Conservation (phyloP, 78 protist genomes). For the Diacronema lutheri region DNA sequence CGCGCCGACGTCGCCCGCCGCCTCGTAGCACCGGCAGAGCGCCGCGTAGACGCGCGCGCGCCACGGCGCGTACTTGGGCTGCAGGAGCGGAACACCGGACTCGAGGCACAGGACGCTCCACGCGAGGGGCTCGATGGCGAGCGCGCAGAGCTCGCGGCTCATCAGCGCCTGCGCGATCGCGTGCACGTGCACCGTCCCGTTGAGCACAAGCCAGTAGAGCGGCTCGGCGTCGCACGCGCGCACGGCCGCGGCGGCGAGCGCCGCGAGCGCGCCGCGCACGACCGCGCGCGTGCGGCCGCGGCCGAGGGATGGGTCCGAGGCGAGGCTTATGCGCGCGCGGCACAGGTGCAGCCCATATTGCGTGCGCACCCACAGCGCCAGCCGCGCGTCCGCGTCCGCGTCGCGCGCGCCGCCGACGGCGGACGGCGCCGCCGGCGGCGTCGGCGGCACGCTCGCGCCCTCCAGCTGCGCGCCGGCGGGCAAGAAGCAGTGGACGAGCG, state of each 20-base stretch:
- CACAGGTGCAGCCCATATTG: background rate
- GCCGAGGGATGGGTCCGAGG: background rate
- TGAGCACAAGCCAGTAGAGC: background rate
- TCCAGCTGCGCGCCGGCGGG: background rate
- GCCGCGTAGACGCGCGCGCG: background rate
- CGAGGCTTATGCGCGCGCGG: background rate
- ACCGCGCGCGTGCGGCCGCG: background rate
- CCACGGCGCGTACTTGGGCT: background rate
- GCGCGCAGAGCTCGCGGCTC: background rate
- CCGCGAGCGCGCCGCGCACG: background rate
- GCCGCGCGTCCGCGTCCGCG: background rate
- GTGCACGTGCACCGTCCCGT: background rate
- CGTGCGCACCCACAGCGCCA: background rate
- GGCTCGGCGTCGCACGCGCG: background rate
- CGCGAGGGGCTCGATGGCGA: background rate
- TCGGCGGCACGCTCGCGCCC: too few species aligned
- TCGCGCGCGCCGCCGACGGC: background rate
- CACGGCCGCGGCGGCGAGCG: background rate
- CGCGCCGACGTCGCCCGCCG: background rate
- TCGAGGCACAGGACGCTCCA: background rate
- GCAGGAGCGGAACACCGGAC: background rate
- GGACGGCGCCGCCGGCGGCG: too few species aligned
- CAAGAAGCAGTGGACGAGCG: background rate
- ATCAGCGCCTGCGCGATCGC: background rate
- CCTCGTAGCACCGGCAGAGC: slow-evolving; percentile 1